A percentile compares a stretch with the other conserved stretches of the same genome.
Evolutionary conservation across 768 basidiomycete species (phyloP).

Genomic region (Postia placenta): DNA sequence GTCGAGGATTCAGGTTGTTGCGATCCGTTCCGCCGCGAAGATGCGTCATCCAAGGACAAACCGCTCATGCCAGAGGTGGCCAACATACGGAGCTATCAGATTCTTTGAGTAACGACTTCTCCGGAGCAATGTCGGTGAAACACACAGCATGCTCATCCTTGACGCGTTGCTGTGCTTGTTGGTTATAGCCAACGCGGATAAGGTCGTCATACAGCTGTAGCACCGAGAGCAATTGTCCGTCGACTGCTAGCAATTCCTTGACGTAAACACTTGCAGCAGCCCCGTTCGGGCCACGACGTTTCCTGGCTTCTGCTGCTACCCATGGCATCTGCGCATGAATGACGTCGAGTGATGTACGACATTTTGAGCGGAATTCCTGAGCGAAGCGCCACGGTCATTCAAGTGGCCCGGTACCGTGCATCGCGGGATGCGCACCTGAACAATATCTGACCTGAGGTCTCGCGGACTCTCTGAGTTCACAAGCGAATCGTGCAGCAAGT

Average conservation of each 20-base stretch:
- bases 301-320: constrained; percentile 78
- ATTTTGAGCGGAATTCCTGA: constrained; percentile 79
- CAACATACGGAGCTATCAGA: not conserved
- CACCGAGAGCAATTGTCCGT: constrained; percentile 60
- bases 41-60: not conserved
- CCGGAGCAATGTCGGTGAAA: not conserved
- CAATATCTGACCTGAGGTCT: constrained; percentile 40
- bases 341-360: constrained; percentile 72
- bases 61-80: not conserved
- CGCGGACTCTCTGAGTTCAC: constrained; percentile 59
- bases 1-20: not conserved
- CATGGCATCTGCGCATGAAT: constrained; percentile 84
- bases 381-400: not conserved
- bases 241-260: constrained; percentile 64
- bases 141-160: constrained; percentile 16
- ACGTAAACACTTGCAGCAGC: too few species aligned
- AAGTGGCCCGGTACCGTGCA: too few species aligned
- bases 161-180: constrained; percentile 29
- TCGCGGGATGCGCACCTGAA: constrained; percentile 20
- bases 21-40: not conserved
- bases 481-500: constrained; percentile 65
- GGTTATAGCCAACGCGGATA: constrained; percentile 50
- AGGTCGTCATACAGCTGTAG: constrained; percentile 74
- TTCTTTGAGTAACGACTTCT: not conserved
- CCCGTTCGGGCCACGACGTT: constrained; percentile 23